Conservation (phyloP, 768 basidiomycete genomes). For the Tricholoma sp. region DNA sequence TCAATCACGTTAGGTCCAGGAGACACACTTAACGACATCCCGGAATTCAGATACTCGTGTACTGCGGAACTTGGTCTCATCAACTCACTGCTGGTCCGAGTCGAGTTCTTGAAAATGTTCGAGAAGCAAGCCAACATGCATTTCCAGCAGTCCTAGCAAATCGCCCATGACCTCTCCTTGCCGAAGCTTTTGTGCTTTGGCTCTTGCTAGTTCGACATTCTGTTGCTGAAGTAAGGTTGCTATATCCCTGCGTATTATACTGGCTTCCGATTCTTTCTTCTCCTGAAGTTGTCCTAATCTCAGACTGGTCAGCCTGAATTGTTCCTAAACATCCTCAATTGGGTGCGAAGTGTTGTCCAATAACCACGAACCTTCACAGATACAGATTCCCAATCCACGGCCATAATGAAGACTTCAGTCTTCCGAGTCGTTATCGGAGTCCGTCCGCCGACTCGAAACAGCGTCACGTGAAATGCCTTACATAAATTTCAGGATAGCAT, state of each 20-base stretch:
- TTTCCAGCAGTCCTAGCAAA: conserved; percentile 60
- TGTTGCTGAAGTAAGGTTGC: conserved; percentile 59
- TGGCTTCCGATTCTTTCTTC: conserved; percentile 59
- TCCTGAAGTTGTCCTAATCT: conserved; percentile 67
- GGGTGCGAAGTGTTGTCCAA: neutral
- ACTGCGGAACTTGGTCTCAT: neutral
- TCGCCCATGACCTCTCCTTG: conserved; percentile 58
- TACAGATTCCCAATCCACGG: conserved; percentile 27
- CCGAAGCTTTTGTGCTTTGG: conserved; percentile 67
- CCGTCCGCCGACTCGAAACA: too few species aligned
- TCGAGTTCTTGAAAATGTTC: conserved; percentile 58
- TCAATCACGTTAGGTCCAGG: conserved; percentile 54
- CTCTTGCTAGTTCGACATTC: conserved; percentile 58
- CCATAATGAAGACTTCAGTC: neutral
- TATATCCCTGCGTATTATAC: conserved; percentile 62
- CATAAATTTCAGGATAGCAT: too few species aligned
- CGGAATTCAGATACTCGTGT: conserved; percentile 2
- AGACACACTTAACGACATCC: conserved; percentile 23
- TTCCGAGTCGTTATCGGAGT: too few species aligned
- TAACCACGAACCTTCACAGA: conserved; percentile 29
- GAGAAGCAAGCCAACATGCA: conserved; percentile 58
- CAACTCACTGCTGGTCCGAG: conserved; percentile 29
- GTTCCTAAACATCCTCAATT: conserved; percentile 37
- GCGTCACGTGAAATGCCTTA: too few species aligned
- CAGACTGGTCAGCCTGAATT: conserved; percentile 59